Percentiles rank a stretch among this genome's conserved stretches.
Evolutionary conservation across 2,329 filamentous ascomycete species (phyloP).

Genomic region (Coleophoma eucalyptorum): DNA sequence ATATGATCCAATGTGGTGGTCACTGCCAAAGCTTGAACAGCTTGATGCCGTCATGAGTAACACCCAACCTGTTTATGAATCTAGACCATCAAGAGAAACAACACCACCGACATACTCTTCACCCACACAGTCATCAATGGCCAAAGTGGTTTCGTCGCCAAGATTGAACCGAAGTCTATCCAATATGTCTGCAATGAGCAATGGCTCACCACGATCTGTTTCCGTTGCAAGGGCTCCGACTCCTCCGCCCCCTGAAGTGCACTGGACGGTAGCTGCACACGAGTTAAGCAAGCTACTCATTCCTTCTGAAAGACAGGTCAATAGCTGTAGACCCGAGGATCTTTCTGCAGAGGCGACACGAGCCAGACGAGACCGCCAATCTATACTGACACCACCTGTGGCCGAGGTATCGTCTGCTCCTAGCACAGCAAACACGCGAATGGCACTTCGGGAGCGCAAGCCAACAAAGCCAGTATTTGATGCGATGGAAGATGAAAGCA

Average conservation of each 20-base stretch:
- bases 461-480: conserved; percentile 45
- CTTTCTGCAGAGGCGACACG: conserved; percentile 66
- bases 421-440: conserved; percentile 46
- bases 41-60: conserved; percentile 59
- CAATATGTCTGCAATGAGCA: conserved; percentile 36
- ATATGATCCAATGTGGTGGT: conserved; percentile 74
- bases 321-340: conserved; percentile 75
- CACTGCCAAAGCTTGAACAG: conserved; percentile 58
- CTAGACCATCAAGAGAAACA: conserved; percentile 50
- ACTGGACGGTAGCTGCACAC: conserved; percentile 80
- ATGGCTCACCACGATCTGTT: conserved; percentile 34
- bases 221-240: conserved; percentile 46
- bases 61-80: conserved; percentile 42
- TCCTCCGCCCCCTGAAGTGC: conserved; percentile 74
- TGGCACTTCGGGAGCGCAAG: conserved; percentile 72
- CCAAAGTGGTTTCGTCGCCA: conserved; percentile 69
- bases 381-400: conserved; percentile 36
- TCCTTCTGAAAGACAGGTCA: conserved; percentile 69
- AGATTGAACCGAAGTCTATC: conserved; percentile 63
- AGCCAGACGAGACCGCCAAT: conserved; percentile 61
- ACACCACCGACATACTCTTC: conserved; percentile 74
- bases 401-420: conserved; percentile 26
- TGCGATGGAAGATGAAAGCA: conserved; percentile 46
- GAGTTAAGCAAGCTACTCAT: conserved; percentile 82
- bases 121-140: conserved; percentile 82